phyloP scores from a whole-genome alignment of 306 rosid species.

The Astragalus membranaceus region DNA sequence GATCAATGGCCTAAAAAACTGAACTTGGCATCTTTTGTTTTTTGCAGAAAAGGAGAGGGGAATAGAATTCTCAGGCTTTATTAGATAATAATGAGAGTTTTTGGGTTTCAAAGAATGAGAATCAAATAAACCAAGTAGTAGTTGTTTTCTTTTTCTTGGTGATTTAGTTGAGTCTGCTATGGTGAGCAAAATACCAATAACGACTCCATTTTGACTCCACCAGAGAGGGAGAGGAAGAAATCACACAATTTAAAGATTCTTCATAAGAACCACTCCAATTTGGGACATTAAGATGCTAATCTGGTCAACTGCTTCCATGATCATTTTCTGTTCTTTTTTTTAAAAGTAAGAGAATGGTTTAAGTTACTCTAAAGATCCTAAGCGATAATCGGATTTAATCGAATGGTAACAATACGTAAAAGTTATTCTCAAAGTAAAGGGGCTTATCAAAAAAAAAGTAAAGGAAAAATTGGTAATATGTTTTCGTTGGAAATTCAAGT shows the following conservation, averaged over 20 bases:
- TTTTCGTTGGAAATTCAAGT: too few relatives aligned
- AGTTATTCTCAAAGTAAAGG: too few relatives aligned
- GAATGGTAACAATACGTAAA: too few relatives aligned
- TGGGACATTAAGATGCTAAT: conserved; percentile 12
- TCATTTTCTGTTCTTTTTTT: background rate
- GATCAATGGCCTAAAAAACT: conserved; percentile 11
- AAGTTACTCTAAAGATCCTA: too few relatives aligned
- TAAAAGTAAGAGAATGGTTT: too few relatives aligned
- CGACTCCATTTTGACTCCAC: conserved; percentile 39
- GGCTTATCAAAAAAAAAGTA: too few relatives aligned
- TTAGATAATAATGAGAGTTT: conserved; percentile 7
- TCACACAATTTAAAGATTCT: background rate
- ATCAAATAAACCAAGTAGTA: background rate
- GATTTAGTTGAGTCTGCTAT: conserved; percentile 17
- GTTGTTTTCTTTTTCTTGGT: background rate
- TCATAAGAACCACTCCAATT: conserved; percentile 33
- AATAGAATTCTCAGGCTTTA: background rate
- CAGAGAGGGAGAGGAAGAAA: background rate
- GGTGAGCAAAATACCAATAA: conserved; percentile 13
- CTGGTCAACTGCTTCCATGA: conserved; percentile 41
- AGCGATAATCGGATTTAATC: too few relatives aligned
- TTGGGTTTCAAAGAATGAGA: background rate
- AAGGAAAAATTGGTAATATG: too few relatives aligned
- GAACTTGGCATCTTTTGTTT: background rate
- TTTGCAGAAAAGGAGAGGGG: background rate